These are phyloP conservation scores for Citrus cavaleriei DNA, from an alignment of 345 rosid species.

Conservation along the genomic window DNA sequence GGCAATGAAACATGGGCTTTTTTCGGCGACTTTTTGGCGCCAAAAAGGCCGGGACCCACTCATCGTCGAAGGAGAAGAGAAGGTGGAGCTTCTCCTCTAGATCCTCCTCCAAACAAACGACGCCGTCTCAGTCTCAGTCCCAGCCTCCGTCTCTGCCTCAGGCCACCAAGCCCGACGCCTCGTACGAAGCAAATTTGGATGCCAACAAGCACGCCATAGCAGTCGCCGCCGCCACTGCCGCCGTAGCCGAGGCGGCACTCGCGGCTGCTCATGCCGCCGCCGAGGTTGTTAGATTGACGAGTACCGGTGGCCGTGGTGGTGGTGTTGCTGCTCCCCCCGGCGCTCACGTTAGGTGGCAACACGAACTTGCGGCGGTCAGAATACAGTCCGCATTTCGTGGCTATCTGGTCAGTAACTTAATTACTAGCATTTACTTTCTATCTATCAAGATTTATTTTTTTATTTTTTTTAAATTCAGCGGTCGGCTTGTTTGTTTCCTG, in stretches of 20 bases:
- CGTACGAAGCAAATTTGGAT: constrained; percentile 34
- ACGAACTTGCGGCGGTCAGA: constrained; percentile 53
- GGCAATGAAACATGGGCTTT: constrained; percentile 65
- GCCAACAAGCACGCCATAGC: constrained; percentile 79
- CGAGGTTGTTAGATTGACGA: constrained; percentile 82
- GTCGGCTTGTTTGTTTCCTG: not conserved
- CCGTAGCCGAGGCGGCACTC: constrained; percentile 84
- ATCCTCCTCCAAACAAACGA: constrained; percentile 47
- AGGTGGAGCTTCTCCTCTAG: constrained; percentile 63
- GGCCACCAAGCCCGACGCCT: constrained; percentile 9
- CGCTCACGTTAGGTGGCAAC: constrained; percentile 21
- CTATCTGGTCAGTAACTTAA: constrained; percentile 72
- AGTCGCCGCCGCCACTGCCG: constrained; percentile 91
- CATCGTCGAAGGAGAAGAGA: constrained; percentile 32
- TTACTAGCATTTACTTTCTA: not conserved
- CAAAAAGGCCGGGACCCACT: constrained; percentile 25
- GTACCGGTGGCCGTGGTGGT: constrained; percentile 31
- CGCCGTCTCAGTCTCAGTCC: constrained; percentile 18
- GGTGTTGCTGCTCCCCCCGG: constrained; percentile 11
- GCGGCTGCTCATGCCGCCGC: constrained; percentile 96
- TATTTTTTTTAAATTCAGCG: not conserved
- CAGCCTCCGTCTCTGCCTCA: constrained; percentile 13
- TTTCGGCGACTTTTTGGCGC: constrained; percentile 71
- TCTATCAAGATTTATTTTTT: not conserved
- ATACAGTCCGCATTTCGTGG: constrained; percentile 93